phyloP scores from a whole-genome alignment of 306 rosid genomes.

The Lathyrus aphaca region DNA sequence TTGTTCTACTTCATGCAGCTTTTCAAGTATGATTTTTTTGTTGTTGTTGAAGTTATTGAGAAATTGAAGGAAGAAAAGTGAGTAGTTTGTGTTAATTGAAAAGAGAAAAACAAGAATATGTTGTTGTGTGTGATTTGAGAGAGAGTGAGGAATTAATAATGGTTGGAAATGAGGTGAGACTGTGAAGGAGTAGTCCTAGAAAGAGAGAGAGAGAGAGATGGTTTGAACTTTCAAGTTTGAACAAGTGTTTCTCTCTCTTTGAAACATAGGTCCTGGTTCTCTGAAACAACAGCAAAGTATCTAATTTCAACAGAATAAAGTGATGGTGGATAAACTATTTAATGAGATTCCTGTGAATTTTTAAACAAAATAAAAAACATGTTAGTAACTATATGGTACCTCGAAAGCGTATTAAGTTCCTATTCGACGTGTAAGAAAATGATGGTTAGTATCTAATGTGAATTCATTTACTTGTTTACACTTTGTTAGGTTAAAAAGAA shows the following conservation, averaged over 20 bases:
- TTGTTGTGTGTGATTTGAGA: slow-evolving; percentile 39
- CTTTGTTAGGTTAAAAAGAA: not conserved
- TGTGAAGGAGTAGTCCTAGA: slow-evolving; percentile 50
- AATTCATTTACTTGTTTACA: no score
- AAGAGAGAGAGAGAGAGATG: slow-evolving; percentile 30
- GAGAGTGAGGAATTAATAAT: slow-evolving; percentile 45
- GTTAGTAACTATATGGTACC: no score
- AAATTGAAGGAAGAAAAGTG: not conserved
- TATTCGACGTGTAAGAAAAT: no score
- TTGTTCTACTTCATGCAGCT: slow-evolving; percentile 75
- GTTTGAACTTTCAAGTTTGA: not conserved
- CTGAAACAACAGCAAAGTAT: slow-evolving; percentile 74
- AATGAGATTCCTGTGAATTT: no score
- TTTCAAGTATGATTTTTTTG: slow-evolving; percentile 9
- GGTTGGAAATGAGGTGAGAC: slow-evolving; percentile 76
- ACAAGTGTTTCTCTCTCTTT: slow-evolving; percentile 55
- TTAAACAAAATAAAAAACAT: no score
- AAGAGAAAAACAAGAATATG: slow-evolving; percentile 38
- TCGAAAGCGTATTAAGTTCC: no score
- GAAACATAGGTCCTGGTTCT: slow-evolving; percentile 78
- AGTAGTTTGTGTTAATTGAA: not conserved
- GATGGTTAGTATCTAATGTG: no score
- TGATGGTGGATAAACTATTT: slow-evolving; percentile 16
- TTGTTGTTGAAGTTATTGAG: no score
- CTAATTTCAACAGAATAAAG: slow-evolving; percentile 84